These are phyloP conservation scores for Trichosporon coremiiforme DNA, from an alignment of 1,284 basidiomycete species.

Conservation along the genomic window DNA sequence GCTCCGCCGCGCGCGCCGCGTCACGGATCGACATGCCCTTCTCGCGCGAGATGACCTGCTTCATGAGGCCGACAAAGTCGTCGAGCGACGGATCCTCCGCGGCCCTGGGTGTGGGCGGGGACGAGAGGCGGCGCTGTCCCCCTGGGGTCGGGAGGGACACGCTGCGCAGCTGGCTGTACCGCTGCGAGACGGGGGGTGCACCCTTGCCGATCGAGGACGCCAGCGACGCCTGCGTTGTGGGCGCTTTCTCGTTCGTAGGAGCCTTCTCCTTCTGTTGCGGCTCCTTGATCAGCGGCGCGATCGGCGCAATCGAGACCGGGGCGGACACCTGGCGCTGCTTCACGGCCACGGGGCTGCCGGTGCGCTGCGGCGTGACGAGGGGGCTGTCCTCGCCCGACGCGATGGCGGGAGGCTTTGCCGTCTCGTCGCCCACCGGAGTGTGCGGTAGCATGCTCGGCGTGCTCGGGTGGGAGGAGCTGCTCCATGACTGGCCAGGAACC, in stretches of 20 bases:
- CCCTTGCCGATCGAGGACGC: neutral
- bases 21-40: constrained; percentile 27
- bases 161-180: neutral
- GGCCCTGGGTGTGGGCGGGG: neutral
- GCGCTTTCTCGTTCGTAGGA: too few relatives aligned
- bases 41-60: constrained; percentile 26
- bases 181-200: neutral
- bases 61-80: constrained; percentile 25
- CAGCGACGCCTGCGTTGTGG: neutral
- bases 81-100: constrained; percentile 20
- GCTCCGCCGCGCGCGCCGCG: constrained; percentile 20
- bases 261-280: neutral
- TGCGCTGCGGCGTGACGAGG: constrained; percentile 3
- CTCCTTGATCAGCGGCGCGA: constrained; percentile 11
- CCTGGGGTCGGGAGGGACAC: neutral
- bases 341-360: neutral
- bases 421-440: neutral
- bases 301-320: neutral
- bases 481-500: constrained; percentile 1
- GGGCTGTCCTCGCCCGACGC: neutral
- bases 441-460: constrained; percentile 4
- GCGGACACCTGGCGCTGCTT: constrained; percentile 8
- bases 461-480: constrained; percentile 3
- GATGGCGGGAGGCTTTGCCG: neutral
- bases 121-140: neutral